Conservation (phyloP, 108 stramenopile species). For the Bacterosira constricta region DNA sequence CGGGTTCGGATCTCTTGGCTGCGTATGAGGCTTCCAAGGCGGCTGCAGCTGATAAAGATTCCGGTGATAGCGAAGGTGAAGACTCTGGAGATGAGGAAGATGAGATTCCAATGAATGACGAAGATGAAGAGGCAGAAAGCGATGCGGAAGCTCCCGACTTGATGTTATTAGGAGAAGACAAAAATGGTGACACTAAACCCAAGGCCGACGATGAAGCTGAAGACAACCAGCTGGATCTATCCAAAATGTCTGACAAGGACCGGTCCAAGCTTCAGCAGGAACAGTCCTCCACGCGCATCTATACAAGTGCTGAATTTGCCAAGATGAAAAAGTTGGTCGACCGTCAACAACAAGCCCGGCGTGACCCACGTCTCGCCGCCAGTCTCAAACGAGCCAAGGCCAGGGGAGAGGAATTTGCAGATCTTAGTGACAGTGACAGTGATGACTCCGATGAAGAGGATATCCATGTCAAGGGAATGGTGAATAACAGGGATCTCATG, state of each 20-base stretch:
- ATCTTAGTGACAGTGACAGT: constrained; percentile 67
- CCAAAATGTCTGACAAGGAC: constrained; percentile 73
- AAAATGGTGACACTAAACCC: constrained; percentile 29
- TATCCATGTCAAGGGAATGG: constrained; percentile 69
- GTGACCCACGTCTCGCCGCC: constrained; percentile 84
- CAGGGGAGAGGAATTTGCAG: constrained; percentile 73
- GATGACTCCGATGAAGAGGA: constrained; percentile 71
- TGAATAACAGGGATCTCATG: constrained; percentile 77
- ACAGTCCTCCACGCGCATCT: constrained; percentile 82
- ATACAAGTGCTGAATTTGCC: constrained; percentile 81
- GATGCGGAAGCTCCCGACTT: constrained; percentile 76
- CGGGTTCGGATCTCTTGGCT: constrained; percentile 91
- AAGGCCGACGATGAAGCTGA: constrained; percentile 27
- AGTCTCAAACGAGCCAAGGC: constrained; percentile 77
- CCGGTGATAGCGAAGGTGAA: constrained; percentile 39
- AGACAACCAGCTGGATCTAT: constrained; percentile 54
- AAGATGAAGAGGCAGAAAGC: constrained; percentile 49
- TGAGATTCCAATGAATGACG: constrained; percentile 30
- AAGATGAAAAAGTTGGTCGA: constrained; percentile 91
- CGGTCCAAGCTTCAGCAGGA: constrained; percentile 77
- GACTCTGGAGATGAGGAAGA: constrained; percentile 58
- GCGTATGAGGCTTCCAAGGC: constrained; percentile 84
- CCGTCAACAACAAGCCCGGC: constrained; percentile 67
- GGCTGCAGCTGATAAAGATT: constrained; percentile 39
- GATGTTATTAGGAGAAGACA: constrained; percentile 52